Conservation (phyloP, 441 rosid species). For the Omphalea diandra region DNA sequence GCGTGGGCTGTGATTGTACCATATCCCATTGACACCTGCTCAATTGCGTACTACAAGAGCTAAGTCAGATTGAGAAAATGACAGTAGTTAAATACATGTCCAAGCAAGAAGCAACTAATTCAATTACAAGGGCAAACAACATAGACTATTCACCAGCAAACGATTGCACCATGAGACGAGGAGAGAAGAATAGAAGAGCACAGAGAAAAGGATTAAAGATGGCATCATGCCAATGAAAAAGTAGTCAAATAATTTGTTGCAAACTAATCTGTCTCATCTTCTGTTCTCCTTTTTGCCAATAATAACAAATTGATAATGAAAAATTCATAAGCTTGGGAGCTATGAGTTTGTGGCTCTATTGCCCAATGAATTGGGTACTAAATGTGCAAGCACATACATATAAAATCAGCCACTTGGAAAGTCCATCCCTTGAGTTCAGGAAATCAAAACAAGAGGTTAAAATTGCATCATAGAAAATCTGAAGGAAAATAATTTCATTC, state of each 20-base stretch:
- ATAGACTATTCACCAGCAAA: neutral
- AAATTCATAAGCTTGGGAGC: neutral
- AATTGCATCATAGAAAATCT: neutral
- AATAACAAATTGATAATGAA: neutral
- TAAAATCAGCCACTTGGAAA: neutral
- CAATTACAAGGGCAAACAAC: neutral
- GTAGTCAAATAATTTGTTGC: neutral
- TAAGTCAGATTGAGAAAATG: slow-evolving; percentile 9
- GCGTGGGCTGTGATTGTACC: slow-evolving; percentile 86
- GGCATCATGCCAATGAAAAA: neutral
- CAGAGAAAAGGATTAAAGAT: neutral
- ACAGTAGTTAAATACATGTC: neutral
- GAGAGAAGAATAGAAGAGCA: neutral
- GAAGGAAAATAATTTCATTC: neutral
- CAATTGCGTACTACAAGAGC: slow-evolving; percentile 22
- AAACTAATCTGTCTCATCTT: neutral
- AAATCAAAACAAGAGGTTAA: slow-evolving; percentile 1
- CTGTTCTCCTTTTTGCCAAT: neutral
- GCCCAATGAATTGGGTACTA: neutral
- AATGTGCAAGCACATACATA: neutral
- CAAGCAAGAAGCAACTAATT: neutral
- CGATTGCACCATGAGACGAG: neutral
- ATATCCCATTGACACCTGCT: slow-evolving; percentile 91
- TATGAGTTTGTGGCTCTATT: neutral
- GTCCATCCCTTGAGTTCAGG: neutral